Evolutionary conservation across 495 filamentous ascomycete species (phyloP).

Genomic region (Ascobolus immersus): DNA sequence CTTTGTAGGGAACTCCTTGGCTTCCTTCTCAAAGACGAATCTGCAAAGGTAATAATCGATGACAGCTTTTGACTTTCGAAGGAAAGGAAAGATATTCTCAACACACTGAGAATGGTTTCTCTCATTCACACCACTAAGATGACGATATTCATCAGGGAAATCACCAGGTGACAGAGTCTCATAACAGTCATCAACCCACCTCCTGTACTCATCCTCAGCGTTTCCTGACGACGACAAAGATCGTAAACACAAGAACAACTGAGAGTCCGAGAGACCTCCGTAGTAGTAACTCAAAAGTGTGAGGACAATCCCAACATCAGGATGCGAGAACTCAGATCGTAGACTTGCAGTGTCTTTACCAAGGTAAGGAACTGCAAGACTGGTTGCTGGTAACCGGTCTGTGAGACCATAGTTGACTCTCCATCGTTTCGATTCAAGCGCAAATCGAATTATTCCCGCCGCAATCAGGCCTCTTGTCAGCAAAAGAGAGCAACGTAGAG

Average conservation of each 20-base stretch:
- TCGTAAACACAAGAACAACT: conserved; percentile 17
- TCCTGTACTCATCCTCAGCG: conserved; percentile 19
- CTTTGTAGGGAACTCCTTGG: conserved; percentile 20
- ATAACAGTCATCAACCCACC: conserved; percentile 13
- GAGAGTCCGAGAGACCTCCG: conserved; percentile 14
- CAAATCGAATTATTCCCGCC: conserved; percentile 19
- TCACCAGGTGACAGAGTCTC: background rate
- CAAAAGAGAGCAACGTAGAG: conserved; percentile 13
- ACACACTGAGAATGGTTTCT: conserved; percentile 17
- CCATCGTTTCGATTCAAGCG: conserved; percentile 20
- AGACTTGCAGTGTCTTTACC: conserved; percentile 20
- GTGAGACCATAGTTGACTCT: conserved; percentile 24
- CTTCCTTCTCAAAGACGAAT: conserved; percentile 21
- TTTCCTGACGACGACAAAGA: conserved; percentile 21
- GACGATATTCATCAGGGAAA: conserved; percentile 13
- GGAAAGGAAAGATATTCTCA: conserved; percentile 15
- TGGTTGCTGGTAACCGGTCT: conserved; percentile 13
- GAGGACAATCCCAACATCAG: conserved; percentile 21
- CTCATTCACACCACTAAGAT: conserved; percentile 19
- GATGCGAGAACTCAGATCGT: conserved; percentile 21
- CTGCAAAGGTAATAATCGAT: conserved; percentile 20
- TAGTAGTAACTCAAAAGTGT: conserved; percentile 24
- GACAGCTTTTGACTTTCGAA: conserved; percentile 14
- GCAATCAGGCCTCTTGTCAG: conserved; percentile 21
- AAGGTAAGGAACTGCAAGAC: conserved; percentile 24